Evolutionary conservation across 1,284 basidiomycete species (phyloP).

Genomic region (Thecaphora thlaspeos): DNA sequence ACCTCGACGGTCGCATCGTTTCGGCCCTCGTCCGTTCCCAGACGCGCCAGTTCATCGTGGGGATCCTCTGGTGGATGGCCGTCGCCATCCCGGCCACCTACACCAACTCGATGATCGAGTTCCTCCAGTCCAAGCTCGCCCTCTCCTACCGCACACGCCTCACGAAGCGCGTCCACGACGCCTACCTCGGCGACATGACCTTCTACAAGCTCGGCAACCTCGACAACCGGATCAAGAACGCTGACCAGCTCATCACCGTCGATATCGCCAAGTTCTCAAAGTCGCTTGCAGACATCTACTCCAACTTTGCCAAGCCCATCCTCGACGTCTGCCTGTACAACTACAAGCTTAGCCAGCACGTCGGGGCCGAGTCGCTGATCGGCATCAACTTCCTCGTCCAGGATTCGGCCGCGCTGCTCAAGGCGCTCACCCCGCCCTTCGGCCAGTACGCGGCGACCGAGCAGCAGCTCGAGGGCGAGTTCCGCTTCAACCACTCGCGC

Average conservation of each 20-base stretch:
- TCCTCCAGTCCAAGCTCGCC: conserved; percentile 88
- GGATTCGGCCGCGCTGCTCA: conserved; percentile 47
- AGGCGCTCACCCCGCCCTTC: conserved; percentile 76
- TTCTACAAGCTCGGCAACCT: conserved; percentile 86
- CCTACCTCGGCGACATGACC: conserved; percentile 75
- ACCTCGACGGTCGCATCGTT: conserved; percentile 86
- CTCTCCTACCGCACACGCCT: conserved; percentile 87
- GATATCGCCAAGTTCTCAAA: conserved; percentile 92
- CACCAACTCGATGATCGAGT: conserved; percentile 89
- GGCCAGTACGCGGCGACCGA: conserved; percentile 81
- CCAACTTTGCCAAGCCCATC: conserved; percentile 69
- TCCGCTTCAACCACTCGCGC: conserved; percentile 90
- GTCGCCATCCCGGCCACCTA: conserved; percentile 82
- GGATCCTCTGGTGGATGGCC: conserved; percentile 84
- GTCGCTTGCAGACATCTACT: conserved; percentile 87
- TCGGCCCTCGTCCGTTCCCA: conserved; percentile 89
- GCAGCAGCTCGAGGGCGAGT: conserved; percentile 71
- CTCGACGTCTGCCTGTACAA: conserved; percentile 93
- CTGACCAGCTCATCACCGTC: conserved; percentile 95
- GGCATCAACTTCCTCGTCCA: conserved; percentile 83
- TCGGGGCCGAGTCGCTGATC: conserved; percentile 89
- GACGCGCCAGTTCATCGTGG: conserved; percentile 74
- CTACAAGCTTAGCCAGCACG: conserved; percentile 88
- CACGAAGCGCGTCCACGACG: conserved; percentile 76
- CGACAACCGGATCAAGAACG: conserved; percentile 86